These are phyloP conservation scores for Clarireedia homoeocarpa DNA, from an alignment of 2,329 filamentous ascomycete genomes.

Conservation along the genomic window DNA sequence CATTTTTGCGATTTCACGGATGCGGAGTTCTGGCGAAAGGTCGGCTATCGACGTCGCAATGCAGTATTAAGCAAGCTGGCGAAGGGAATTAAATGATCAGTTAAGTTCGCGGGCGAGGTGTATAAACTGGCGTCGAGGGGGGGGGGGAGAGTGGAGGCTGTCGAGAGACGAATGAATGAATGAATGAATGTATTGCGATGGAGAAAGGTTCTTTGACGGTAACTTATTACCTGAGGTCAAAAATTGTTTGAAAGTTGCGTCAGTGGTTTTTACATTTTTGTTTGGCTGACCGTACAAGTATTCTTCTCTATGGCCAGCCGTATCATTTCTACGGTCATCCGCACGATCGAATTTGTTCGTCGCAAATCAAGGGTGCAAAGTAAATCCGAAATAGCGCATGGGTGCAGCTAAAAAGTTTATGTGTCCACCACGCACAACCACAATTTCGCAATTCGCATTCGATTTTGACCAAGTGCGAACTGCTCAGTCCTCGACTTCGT, in stretches of 20 bases:
- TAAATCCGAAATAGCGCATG: too few relatives aligned
- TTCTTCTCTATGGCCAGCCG: not conserved
- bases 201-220: too few relatives aligned
- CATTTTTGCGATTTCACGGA: conserved; percentile 14
- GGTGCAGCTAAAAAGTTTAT: not conserved
- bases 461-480: too few relatives aligned
- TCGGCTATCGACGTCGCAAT: too few relatives aligned
- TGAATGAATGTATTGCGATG: too few relatives aligned
- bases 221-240: too few relatives aligned
- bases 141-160: too few relatives aligned
- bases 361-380: too few relatives aligned
- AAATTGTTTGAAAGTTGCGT: not conserved
- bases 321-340: not conserved
- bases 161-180: too few relatives aligned
- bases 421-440: conserved; percentile 4
- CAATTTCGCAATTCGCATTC: not conserved
- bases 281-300: not conserved
- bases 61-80: not conserved
- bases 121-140: too few relatives aligned
- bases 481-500: not conserved
- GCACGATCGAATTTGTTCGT: too few relatives aligned
- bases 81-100: not conserved
- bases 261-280: not conserved
- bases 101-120: too few relatives aligned
- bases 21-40: not conserved